Base-by-base conservation (phyloP, 805 yeast genomes). In the Spencermartinsiella europaea region DNA sequence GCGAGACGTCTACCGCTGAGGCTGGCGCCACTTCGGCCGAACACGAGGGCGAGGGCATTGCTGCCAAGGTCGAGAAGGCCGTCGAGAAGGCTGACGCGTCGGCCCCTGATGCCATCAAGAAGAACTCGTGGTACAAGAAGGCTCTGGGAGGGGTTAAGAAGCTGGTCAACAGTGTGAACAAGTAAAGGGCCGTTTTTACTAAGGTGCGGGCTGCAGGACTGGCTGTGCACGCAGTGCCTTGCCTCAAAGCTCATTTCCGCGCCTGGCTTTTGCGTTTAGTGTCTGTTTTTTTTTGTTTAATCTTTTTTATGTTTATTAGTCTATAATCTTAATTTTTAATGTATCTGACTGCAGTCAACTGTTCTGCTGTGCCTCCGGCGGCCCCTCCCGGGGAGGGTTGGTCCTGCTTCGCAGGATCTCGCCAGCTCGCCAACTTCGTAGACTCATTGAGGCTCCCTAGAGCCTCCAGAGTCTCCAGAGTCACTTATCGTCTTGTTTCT, bases 151-250 rank as follows among this genome's bases (percentile, higher is more conserved):
- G 49, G 17, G 44, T 59, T 48, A 59, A 59, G 63, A 59, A 57
- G 58, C 51, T 59, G 28, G 62, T 57, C 52, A 59, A 59, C 57
- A 46, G 49, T 41, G 62, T 59, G 45, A 55, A 53, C 60, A 55
- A 55, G 46, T 58, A 59, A 49, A n/a, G 19, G 20, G 8, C 14
- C 31, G 31, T n/a, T n/a, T n/a, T n/a, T n/a, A n/a, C n/a, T n/a
- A n/a, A n/a, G n/a, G n/a, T n/a, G n/a, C n/a, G n/a, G n/a, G n/a
- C n/a, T n/a, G n/a, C n/a, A n/a, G n/a, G n/a, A n/a, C n/a, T n/a
- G n/a, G n/a, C n/a, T n/a, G n/a, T n/a, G n/a, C n/a, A n/a, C n/a
- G n/a, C n/a, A n/a, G n/a, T n/a, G n/a, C n/a, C n/a, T n/a, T n/a
- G n/a, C 7, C 37, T 34, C 14, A 28, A 28, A 28, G 33, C 33